Evolutionary conservation across 192 early-diverging fungal genomes (phyloP).

Genomic region (Entomortierella lignicola): DNA sequence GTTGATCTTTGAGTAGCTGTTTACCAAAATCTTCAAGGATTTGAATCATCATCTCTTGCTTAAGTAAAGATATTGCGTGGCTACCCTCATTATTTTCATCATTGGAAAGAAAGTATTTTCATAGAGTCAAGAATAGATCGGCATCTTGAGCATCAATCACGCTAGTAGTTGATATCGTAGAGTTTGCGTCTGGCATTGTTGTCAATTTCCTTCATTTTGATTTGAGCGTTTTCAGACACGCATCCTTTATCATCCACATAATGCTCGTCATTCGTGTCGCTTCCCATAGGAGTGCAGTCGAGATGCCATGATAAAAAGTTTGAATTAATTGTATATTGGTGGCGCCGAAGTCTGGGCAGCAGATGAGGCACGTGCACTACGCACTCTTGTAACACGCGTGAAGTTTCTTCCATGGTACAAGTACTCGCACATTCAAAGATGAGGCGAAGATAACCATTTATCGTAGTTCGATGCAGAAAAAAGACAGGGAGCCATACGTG

Average conservation of each 20-base stretch:
- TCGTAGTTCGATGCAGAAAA: no score
- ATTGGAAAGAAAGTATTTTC: not conserved
- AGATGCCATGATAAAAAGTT: not conserved
- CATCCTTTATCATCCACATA: not conserved
- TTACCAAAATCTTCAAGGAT: conserved; percentile 24
- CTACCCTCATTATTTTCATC: no score
- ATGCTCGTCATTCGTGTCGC: not conserved
- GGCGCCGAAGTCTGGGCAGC: no score
- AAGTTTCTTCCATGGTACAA: not conserved
- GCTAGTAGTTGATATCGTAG: not conserved
- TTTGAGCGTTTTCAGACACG: not conserved
- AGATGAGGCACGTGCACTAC: no score
- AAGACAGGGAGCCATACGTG: no score
- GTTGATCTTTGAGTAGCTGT: not conserved
- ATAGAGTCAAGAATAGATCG: not conserved
- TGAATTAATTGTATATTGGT: not conserved
- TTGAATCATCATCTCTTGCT: conserved; percentile 25
- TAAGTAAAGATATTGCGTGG: conserved; percentile 3
- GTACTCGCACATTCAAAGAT: not conserved
- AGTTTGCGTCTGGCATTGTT: not conserved
- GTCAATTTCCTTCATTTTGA: not conserved
- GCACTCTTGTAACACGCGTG: no score
- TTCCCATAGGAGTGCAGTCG: not conserved
- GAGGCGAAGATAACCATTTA: not conserved
- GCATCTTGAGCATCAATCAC: not conserved